These are phyloP conservation scores for Lobosporangium transversale DNA, from an alignment of 192 early-diverging fungal genomes.

Conservation along the genomic window DNA sequence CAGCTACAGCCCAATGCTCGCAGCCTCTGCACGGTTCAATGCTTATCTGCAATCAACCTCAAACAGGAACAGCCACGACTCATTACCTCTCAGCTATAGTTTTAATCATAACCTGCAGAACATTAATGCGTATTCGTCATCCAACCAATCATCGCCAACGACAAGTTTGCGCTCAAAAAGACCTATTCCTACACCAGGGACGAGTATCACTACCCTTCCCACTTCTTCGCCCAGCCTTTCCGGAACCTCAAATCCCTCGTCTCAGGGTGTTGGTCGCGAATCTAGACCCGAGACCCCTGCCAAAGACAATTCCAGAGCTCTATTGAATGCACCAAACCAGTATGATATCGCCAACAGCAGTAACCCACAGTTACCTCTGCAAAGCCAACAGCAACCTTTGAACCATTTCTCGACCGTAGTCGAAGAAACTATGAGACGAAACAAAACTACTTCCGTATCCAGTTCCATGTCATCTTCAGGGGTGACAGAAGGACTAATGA, in stretches of 20 bases:
- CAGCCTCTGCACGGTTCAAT: slow-evolving; percentile 38
- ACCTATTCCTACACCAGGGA: slow-evolving; percentile 22
- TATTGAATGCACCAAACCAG: slow-evolving; percentile 1
- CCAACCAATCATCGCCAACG: slow-evolving; percentile 1
- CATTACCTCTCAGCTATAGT: slow-evolving; percentile 5
- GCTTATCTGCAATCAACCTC: slow-evolving; percentile 21
- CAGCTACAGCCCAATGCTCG: slow-evolving; percentile 22
- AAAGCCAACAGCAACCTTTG: too few species aligned
- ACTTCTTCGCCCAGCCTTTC: slow-evolving; percentile 19
- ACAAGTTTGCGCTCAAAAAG: slow-evolving; percentile 16
- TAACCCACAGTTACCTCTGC: slow-evolving; percentile 15
- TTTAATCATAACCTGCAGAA: too few species aligned
- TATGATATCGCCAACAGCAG: background rate
- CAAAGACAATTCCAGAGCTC: slow-evolving; percentile 14
- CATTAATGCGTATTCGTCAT: too few species aligned
- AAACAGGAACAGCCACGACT: slow-evolving; percentile 14
- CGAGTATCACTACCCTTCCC: too few species aligned
- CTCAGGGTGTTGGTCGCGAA: slow-evolving; percentile 1
- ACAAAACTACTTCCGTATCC: slow-evolving; percentile 11
- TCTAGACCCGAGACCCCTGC: slow-evolving; percentile 15
- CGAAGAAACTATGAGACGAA: slow-evolving; percentile 24
- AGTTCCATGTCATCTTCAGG: slow-evolving; percentile 16
- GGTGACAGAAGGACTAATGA: too few species aligned
- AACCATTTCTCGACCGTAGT: slow-evolving; percentile 19
- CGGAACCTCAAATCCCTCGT: background rate